Base-by-base conservation (phyloP, 345 rosid genomes). In the Dipteronia sinensis region DNA sequence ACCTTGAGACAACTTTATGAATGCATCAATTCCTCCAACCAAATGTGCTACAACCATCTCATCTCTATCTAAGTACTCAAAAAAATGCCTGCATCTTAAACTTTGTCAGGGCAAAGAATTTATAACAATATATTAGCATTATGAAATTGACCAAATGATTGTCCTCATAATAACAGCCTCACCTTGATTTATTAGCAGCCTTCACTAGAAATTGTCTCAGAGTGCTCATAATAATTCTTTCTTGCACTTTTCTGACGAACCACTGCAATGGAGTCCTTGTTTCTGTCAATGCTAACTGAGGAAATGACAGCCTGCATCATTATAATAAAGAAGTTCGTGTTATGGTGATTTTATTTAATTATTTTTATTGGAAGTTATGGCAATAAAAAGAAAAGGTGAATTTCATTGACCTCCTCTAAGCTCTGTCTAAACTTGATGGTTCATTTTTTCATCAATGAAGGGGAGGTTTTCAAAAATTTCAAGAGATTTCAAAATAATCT, bases 11-110 rank as follows among this genome's bases (percentile, higher is more conserved):
- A 87, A 81, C 80, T 89, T 87, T 75, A 92, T 67, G 79, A 86
- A 77, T 19, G 90, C 94, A 84, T 92, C 90, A 74, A 93, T 74
- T 76, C 87, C 88, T 65, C 90, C 88, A 64, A 80, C 81, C 81
- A 89, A 79, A 81, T 89, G 96, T 83, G 87, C 96, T 61, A 83
- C 76, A 62, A 92, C 61, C 51, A 81, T 90, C 81, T 88, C 94
- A 79, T 92, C 93, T 83, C 79, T 85, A 65, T 90, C 95, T 63
- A 85, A 67, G 81, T 90, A 94, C 87, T 93, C 94, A 27, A 87
- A 82, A 0, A 89, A 86, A 82, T 91, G 87, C 88, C 95, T 93
- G 87, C 81, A 81, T 27, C 56, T 65, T 44, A 76, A 61, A 65
- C 34, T 17, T 59, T 64, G 77, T 67, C 67, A 79, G 10, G 49